Evolutionary conservation across 371 early-diverging fungal species (phyloP), one percentile per base, ranked within the genome.

Genomic region (Chytridiales sp.): DNA sequence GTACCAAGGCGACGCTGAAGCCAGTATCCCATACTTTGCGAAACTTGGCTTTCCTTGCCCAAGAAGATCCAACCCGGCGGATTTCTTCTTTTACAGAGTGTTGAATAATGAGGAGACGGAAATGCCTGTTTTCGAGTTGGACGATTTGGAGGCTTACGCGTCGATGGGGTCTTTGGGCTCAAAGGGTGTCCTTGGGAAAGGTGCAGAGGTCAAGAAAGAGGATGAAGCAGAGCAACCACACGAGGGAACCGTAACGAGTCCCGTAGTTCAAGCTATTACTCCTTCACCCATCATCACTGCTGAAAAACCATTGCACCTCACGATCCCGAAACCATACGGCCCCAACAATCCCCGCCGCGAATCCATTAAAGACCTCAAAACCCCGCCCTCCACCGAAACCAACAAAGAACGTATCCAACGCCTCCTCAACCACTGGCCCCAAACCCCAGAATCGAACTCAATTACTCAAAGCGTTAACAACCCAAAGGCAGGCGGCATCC

Each of bases 51-150:
- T 71, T 64, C 68, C 64, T 24, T 85, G 83, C 64, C 86, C 83
- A 15, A 61, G 69, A 48, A 79, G 77, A 56, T 61, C 77, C 15
- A 88, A 88, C 64, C 87, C 87, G 2, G 87, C 87, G 13, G 87
- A 87, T 53, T 65, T 49, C 36, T 54, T 59, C 35, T 64, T 64
- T 32, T 64, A 66, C 39, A 52, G 57, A 39, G 53, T 69, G 26
- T 60, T 70, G 21, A 70, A 70, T 52, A 70, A 66, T 42, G 53
- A 66, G 42, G 70, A 70, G 9, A 31, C n/a, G 5, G 17, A 4
- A n/a, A n/a, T n/a, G n/a, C n/a, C n/a, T n/a, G n/a, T n/a, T n/a
- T n/a, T n/a, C n/a, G n/a, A n/a, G n/a, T n/a, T n/a, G n/a, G n/a
- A n/a, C n/a, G n/a, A n/a, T n/a, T n/a, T n/a, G n/a, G n/a, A n/a